These are phyloP conservation scores for Cudoniella acicularis DNA, from an alignment of 495 filamentous ascomycete species.

Conservation along the genomic window DNA sequence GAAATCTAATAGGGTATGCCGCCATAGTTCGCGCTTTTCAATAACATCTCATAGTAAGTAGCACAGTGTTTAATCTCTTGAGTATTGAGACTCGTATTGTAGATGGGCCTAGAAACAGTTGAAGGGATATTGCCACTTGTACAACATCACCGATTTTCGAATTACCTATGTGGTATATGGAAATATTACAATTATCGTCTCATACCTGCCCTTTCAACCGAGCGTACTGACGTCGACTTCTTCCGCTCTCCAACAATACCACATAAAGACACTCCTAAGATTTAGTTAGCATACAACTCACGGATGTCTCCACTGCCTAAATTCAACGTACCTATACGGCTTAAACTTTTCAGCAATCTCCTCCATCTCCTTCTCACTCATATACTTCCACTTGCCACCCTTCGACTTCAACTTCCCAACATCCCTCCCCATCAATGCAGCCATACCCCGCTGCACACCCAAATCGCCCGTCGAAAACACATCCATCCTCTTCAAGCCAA, in stretches of 20 bases:
- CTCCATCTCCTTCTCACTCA: conserved; percentile 89
- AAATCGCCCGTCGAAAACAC: conserved; percentile 91
- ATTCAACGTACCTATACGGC: conserved; percentile 61
- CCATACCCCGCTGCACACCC: conserved; percentile 91
- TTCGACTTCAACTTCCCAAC: conserved; percentile 80
- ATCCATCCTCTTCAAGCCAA: conserved; percentile 86
- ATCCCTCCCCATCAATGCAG: conserved; percentile 78
- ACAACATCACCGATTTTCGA: not conserved
- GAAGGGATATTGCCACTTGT: no score
- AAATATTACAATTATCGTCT: no score
- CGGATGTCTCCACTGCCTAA: not conserved
- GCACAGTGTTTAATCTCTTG: no score
- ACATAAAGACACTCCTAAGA: conserved; percentile 69
- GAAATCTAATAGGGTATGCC: no score
- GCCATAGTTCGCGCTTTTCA: no score
- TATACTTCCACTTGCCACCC: conserved; percentile 95
- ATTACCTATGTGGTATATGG: no score
- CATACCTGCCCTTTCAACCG: no score
- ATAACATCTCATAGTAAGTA: no score
- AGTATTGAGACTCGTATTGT: no score
- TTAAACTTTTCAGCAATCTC: conserved; percentile 74
- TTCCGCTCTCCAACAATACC: conserved; percentile 90
- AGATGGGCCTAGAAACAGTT: no score
- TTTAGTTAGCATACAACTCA: conserved; percentile 7
- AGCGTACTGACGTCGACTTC: conserved; percentile 59